Percentiles rank a stretch among this genome's conserved stretches.
Evolutionary conservation across 2,329 filamentous ascomycete genomes (phyloP).

Genomic region (Rosellinia necatrix): DNA sequence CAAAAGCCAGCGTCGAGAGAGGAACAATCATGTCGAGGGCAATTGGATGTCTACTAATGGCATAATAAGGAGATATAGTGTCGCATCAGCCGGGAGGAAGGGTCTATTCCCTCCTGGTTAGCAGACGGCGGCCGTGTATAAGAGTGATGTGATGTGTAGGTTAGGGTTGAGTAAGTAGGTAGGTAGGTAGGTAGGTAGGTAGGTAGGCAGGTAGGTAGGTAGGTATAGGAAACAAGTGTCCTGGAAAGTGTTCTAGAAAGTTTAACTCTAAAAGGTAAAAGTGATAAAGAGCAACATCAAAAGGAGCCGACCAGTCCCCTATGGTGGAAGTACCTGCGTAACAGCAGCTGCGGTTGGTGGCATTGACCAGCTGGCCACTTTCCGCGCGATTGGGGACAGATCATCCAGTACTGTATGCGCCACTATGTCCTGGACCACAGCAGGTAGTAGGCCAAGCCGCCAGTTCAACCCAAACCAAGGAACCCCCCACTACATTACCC

Average conservation of each 20-base stretch:
- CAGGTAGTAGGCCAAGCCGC: not conserved
- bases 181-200: not conserved
- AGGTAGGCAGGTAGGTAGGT: not conserved
- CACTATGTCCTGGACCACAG: no score
- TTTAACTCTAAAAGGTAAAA: no score
- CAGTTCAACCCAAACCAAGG: no score
- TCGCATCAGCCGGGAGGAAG: no score
- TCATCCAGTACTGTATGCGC: not conserved
- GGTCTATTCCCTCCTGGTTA: no score
- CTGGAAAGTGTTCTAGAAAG: not conserved
- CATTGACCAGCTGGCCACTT: conserved; percentile 40
- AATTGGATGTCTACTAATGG: conserved; percentile 10
- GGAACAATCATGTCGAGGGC: conserved; percentile 54
- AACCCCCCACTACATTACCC: no score
- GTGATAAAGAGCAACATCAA: conserved; percentile 26
- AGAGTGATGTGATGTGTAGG: not conserved
- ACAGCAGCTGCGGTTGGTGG: conserved; percentile 23
- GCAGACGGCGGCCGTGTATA: no score
- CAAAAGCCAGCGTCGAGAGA: conserved; percentile 57
- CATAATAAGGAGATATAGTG: no score
- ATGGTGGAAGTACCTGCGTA: conserved; percentile 22
- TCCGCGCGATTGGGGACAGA: not conserved
- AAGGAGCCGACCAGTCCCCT: not conserved
- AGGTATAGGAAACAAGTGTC: conserved; percentile 17
- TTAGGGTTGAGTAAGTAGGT: not conserved